phyloP scores from a whole-genome alignment of 78 protist species.

The Polysphondylium violaceum region DNA sequence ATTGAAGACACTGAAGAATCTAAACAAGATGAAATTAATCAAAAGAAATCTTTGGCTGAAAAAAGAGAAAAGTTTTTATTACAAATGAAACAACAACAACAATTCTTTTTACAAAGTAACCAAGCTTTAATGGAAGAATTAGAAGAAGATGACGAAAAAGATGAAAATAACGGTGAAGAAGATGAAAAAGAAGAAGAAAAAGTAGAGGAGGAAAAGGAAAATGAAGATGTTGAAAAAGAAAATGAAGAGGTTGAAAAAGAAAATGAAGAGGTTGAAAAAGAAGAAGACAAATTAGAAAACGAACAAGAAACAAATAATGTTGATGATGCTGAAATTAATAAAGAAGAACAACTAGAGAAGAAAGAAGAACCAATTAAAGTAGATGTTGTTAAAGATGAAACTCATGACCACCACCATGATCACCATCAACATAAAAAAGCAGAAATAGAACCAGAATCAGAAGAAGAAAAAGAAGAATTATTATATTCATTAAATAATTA shows the following conservation, averaged over 20 bases:
- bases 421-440: neutral
- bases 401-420: neutral
- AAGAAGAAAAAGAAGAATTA: neutral
- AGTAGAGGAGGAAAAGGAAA: neutral
- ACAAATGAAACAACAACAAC: slow-evolving; percentile 73
- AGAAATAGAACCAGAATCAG: neutral
- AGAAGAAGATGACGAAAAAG: neutral
- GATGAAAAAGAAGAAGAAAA: neutral
- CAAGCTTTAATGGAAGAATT: neutral
- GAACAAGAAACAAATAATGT: too few species aligned
- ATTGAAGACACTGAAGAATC: neutral
- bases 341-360: neutral
- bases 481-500: too few species aligned
- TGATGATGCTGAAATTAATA: neutral
- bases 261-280: neutral
- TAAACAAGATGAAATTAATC: neutral
- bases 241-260: neutral
- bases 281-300: neutral
- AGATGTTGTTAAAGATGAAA: too few species aligned
- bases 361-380: neutral
- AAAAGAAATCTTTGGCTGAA: slow-evolving; percentile 58
- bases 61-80: slow-evolving; percentile 28
- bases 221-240: neutral
- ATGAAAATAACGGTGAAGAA: neutral
- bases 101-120: slow-evolving; percentile 5